Evolutionary conservation across 352 stramenopile species (phyloP).

Genomic region (Halophytophthora polymorphica): DNA sequence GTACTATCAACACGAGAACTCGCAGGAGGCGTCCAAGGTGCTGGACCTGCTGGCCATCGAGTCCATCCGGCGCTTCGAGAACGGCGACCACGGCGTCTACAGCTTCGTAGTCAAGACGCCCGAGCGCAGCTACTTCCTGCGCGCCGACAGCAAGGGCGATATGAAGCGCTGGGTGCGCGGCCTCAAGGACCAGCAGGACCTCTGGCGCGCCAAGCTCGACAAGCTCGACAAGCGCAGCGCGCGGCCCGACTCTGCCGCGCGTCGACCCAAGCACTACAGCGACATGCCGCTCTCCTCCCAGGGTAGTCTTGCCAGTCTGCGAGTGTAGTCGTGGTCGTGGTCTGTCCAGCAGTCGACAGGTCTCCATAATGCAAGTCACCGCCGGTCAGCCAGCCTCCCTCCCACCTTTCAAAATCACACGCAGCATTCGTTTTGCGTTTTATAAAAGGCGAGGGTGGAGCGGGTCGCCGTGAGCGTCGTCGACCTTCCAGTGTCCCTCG

Average conservation of each 20-base stretch:
- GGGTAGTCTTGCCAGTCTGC: conserved; percentile 35
- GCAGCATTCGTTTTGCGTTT: not conserved
- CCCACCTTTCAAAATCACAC: not conserved
- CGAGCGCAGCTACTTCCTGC: conserved; percentile 74
- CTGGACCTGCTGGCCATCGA: conserved; percentile 74
- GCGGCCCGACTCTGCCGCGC: conserved; percentile 26
- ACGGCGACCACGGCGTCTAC: conserved; percentile 75
- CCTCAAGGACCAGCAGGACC: conserved; percentile 77
- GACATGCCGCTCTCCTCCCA: conserved; percentile 52
- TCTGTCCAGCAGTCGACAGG: no score
- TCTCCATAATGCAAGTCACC: no score
- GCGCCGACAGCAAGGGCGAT: conserved; percentile 78
- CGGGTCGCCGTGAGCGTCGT: no score
- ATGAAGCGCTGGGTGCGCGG: conserved; percentile 87
- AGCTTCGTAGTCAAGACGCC: conserved; percentile 82
- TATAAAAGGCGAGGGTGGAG: conserved; percentile 4
- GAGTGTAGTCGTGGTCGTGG: conserved; percentile 17
- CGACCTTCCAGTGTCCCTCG: not conserved
- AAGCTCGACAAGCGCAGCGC: conserved; percentile 35
- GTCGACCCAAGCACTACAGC: conserved; percentile 76
- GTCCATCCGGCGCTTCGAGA: conserved; percentile 79
- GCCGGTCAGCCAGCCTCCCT: no score
- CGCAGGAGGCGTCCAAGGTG: conserved; percentile 58
- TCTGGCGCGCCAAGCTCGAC: conserved; percentile 64
- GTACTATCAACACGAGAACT: conserved; percentile 71